phyloP scores from a whole-genome alignment of 306 rosid genomes.

The Dicorynia guianensis region DNA sequence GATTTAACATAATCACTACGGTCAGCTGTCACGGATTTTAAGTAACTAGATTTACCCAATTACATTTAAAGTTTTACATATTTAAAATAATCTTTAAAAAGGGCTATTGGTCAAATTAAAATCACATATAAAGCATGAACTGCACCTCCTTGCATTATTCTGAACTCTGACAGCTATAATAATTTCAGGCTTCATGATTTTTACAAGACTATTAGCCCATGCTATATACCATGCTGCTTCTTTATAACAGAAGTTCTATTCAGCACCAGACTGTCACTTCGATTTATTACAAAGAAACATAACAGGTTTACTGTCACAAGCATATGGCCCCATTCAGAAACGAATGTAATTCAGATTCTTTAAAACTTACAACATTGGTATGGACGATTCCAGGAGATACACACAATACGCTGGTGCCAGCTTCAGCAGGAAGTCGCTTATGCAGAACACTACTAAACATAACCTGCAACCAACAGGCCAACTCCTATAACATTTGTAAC shows the following conservation, averaged over 20 bases:
- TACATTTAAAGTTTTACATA: neutral
- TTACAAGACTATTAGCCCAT: neutral
- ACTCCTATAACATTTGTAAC: constrained; percentile 23
- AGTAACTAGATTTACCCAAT: neutral
- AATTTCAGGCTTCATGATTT: neutral
- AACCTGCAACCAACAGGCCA: constrained; percentile 65
- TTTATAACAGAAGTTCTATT: neutral
- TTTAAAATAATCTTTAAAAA: constrained; percentile 5
- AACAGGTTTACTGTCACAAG: neutral
- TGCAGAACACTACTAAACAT: constrained; percentile 92
- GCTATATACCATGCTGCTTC: neutral
- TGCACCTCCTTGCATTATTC: neutral
- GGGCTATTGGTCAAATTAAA: neutral
- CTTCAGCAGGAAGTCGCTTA: constrained; percentile 84
- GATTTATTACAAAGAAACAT: neutral
- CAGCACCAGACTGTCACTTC: neutral
- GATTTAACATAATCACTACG: constrained; percentile 9
- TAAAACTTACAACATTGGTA: constrained; percentile 87
- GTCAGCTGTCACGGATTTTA: neutral
- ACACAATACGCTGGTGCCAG: constrained; percentile 78
- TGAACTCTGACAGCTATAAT: no score
- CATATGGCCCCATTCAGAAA: neutral
- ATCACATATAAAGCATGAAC: neutral
- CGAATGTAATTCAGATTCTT: constrained; percentile 5
- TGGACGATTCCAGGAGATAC: constrained; percentile 98